phyloP scores from a whole-genome alignment of 2,329 filamentous ascomycete species.

The Dactylellina haptotyla region DNA sequence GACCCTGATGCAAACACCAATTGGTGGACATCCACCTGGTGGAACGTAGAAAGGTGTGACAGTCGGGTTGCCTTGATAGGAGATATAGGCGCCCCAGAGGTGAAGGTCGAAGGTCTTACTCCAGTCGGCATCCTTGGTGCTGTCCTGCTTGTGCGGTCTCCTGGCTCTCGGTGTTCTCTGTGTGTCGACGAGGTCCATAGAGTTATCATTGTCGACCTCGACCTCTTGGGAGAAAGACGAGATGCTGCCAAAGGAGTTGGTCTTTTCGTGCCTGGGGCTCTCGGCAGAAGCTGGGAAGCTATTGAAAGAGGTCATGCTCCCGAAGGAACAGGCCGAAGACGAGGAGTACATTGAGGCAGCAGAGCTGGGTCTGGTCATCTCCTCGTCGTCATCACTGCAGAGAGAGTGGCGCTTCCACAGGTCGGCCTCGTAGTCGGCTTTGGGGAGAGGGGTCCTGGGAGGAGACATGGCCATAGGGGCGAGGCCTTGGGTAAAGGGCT shows the following conservation, averaged over 20 bases:
- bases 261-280: conserved; percentile 55
- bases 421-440: conserved; percentile 46
- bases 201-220: conserved; percentile 17
- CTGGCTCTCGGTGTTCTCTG: conserved; percentile 33
- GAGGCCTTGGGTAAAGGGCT: conserved; percentile 28
- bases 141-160: conserved; percentile 45
- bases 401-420: conserved; percentile 40
- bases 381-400: conserved; percentile 40
- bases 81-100: conserved; percentile 72
- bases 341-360: conserved; percentile 58
- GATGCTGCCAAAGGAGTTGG: conserved; percentile 38
- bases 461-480: conserved; percentile 55
- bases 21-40: conserved; percentile 72
- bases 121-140: conserved; percentile 63
- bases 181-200: conserved; percentile 20
- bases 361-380: conserved; percentile 56
- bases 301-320: conserved; percentile 57
- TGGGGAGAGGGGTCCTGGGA: conserved; percentile 56
- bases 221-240: conserved; percentile 43
- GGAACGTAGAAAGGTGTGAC: conserved; percentile 74
- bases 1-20: conserved; percentile 73
- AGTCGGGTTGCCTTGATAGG: conserved; percentile 74
- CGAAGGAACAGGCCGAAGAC: conserved; percentile 58
- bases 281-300: conserved; percentile 56
- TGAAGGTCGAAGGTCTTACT: conserved; percentile 73